phyloP scores from a whole-genome alignment of 371 early-diverging fungal genomes.

The Astathelohania contejeani region DNA sequence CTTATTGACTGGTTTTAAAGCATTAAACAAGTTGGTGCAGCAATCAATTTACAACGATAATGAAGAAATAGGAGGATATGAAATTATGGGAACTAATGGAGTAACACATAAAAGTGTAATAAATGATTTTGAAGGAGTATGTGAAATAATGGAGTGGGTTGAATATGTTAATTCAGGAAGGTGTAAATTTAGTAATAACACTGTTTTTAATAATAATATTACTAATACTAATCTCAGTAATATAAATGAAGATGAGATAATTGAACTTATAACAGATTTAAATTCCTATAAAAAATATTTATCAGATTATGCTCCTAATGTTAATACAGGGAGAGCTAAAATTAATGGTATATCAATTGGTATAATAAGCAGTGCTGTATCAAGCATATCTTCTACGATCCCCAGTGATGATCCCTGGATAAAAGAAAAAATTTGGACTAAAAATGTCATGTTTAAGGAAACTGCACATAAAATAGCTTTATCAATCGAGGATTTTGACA shows the following conservation, averaged over 20 bases:
- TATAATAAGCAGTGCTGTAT: conserved; percentile 74
- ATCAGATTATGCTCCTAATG: conserved; percentile 58
- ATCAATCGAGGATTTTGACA: conserved; percentile 86
- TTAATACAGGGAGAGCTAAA: conserved; percentile 72
- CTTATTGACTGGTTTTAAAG: conserved; percentile 85
- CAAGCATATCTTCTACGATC: not conserved
- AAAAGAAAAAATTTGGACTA: conserved; percentile 61
- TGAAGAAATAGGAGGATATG: conserved; percentile 87
- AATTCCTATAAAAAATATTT: conserved; percentile 67
- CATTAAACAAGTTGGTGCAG: conserved; percentile 89
- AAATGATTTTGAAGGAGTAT: conserved; percentile 75
- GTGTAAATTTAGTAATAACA: conserved; percentile 52
- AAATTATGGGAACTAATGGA: conserved; percentile 93
- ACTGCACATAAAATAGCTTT: conserved; percentile 92
- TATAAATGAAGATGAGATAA: conserved; percentile 38
- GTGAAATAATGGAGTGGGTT: conserved; percentile 78
- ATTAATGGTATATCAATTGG: conserved; percentile 64
- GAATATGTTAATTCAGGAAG: not conserved
- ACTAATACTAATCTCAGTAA: conserved; percentile 7
- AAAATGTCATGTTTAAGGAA: conserved; percentile 92
- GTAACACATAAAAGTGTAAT: conserved; percentile 79
- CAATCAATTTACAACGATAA: conserved; percentile 90
- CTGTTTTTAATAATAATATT: not conserved
- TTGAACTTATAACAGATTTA: conserved; percentile 77
- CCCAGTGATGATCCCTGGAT: not conserved